Base-by-base conservation (phyloP, 2,329 filamentous ascomycete species). In the Epichloe sibirici region DNA sequence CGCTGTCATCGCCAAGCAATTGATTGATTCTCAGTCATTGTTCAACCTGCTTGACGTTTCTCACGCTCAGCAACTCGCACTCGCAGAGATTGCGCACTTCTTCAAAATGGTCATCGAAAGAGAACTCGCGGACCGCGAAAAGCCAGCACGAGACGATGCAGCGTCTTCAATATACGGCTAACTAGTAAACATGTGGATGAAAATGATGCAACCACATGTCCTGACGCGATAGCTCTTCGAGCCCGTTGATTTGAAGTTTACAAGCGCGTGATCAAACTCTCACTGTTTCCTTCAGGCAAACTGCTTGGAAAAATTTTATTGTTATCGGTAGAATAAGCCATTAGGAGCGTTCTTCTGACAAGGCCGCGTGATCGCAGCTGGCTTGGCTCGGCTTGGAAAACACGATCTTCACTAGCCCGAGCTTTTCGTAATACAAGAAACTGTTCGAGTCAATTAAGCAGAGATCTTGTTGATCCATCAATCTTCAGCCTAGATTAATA, bases 1-100 rank as follows among this genome's bases (percentile, higher is more conserved):
- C 59, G 70, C 74, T 0, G 77, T 78, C 25, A 70, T 81, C 51
- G 76, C 76, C 4, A 81, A 80, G 68, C 77, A 81, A 60, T 65
- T 82, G 6, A 63, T 77, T 3, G 78, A 82, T 56, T 60, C 74
- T 0, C 75, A 77, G 65, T 70, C 68, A 8, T 62, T 81, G 3
- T 70, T 79, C 55, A 70, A 74, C 54, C 63, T 79, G 17, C 62
- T 81, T 4, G 74, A 74, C 12, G 70, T 68, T 25, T 60, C 68
- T 0, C 70, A 75, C 43, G 50, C 62, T 5, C 66, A 72, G 51
- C 74, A 77, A 58, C 59, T 71, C 40, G 68, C 73, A 42, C 64
- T 81, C 5, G 70, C 70, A 1, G 74, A 79, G 60, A 69, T 78
- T 49, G 68, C 73, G 2, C 70, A 72, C 39, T 81, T 81, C 59